Conservation (phyloP, 208 protist genomes). For the Trypanosoma mega region DNA sequence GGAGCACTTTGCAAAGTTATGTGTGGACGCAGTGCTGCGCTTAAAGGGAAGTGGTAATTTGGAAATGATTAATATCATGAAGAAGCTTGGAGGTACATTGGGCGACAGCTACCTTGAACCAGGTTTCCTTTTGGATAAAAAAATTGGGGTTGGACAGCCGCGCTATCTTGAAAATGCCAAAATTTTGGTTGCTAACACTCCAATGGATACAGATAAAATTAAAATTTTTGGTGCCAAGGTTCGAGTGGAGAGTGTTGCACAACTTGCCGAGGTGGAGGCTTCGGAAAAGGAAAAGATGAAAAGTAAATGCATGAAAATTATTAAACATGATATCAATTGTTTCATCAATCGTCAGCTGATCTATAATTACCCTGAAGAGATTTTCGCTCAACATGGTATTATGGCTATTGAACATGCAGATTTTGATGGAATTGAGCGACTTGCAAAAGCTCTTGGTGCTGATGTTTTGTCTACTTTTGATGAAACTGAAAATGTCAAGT, state of each 20-base stretch:
- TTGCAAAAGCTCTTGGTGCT: slow-evolving; percentile 94
- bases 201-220: slow-evolving; percentile 99
- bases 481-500: slow-evolving; percentile 93
- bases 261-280: slow-evolving; percentile 98
- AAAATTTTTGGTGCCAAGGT: slow-evolving; percentile 98
- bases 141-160: slow-evolving; percentile 98
- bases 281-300: slow-evolving; percentile 97
- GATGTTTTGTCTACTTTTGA: slow-evolving; percentile 99
- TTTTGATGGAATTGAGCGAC: slow-evolving; percentile 98
- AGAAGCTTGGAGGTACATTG: slow-evolving; percentile 97
- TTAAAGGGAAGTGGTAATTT: slow-evolving; percentile 94
- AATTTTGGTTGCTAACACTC: slow-evolving; percentile 99
- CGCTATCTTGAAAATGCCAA: slow-evolving; percentile 97
- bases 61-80: slow-evolving; percentile 99
- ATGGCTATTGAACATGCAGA: slow-evolving; percentile 99
- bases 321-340: slow-evolving; percentile 96
- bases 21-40: slow-evolving; percentile 98
- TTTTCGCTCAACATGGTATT: slow-evolving; percentile 96
- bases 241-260: slow-evolving; percentile 92
- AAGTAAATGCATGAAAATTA: slow-evolving; percentile 96
- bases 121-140: slow-evolving; percentile 99
- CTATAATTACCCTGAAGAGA: slow-evolving; percentile 99
- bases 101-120: slow-evolving; percentile 99
- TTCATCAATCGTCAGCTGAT: slow-evolving; percentile 99
- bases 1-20: slow-evolving; percentile 98